These are phyloP conservation scores for Diaporthe ilicicola DNA, from an alignment of 2,329 filamentous ascomycete genomes.

Conservation along the genomic window DNA sequence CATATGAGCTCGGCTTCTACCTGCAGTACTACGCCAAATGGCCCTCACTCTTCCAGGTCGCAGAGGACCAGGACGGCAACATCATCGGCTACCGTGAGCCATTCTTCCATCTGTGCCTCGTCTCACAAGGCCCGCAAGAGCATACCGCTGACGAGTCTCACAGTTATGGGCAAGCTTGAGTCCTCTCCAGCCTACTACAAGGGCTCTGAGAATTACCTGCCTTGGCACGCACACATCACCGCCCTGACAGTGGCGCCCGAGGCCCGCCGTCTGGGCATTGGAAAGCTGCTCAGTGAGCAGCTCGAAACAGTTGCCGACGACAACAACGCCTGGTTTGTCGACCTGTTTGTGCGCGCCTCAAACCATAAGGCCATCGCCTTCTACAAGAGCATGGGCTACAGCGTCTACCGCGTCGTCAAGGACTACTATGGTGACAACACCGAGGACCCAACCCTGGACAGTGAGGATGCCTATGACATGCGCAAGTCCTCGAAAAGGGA, in stretches of 20 bases:
- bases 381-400: slow-evolving; percentile 92
- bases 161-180: slow-evolving; percentile 97
- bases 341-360: slow-evolving; percentile 89
- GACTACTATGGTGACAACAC: slow-evolving; percentile 93
- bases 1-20: slow-evolving; percentile 95
- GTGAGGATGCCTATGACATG: slow-evolving; percentile 97
- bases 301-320: slow-evolving; percentile 85
- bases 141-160: slow-evolving; percentile 38
- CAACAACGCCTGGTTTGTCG: slow-evolving; percentile 91
- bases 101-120: slow-evolving; percentile 18
- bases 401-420: slow-evolving; percentile 85
- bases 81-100: slow-evolving; percentile 91
- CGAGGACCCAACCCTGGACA: slow-evolving; percentile 65
- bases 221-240: slow-evolving; percentile 99
- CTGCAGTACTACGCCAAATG: slow-evolving; percentile 95
- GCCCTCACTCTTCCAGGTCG: slow-evolving; percentile 93
- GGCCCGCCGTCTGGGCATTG: slow-evolving; percentile 86
- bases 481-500: slow-evolving; percentile 89
- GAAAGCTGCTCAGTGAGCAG: slow-evolving; percentile 81
- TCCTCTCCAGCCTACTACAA: slow-evolving; percentile 79
- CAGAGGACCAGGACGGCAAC: slow-evolving; percentile 84
- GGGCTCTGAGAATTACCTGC: slow-evolving; percentile 88
- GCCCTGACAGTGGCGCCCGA: slow-evolving; percentile 91
- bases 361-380: slow-evolving; percentile 88
- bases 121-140: slow-evolving; percentile 12